A percentile compares a stretch with the other conserved stretches of the same genome.
These are phyloP conservation scores for Alternaria gaisen DNA, from an alignment of 2,329 filamentous ascomycete genomes.

Conservation along the genomic window DNA sequence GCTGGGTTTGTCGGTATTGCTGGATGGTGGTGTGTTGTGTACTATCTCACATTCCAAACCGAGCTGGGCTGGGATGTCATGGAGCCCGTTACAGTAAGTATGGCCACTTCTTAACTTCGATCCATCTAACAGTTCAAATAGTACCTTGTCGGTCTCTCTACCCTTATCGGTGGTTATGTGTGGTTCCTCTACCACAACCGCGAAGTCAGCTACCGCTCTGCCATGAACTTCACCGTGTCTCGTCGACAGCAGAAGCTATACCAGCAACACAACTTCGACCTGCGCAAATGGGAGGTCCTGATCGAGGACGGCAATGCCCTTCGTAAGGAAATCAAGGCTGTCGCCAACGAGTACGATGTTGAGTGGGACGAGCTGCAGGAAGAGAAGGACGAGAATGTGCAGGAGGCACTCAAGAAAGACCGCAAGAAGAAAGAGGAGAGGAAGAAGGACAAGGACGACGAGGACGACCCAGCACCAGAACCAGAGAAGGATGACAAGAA, in stretches of 20 bases:
- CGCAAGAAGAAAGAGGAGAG: constrained; percentile 49
- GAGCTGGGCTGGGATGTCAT: constrained; percentile 89
- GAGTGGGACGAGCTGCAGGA: constrained; percentile 85
- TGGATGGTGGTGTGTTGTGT: constrained; percentile 84
- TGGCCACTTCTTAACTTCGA: background rate
- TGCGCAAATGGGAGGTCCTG: constrained; percentile 77
- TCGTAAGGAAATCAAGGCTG: constrained; percentile 78
- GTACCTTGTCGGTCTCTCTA: constrained; percentile 85
- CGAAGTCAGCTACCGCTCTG: constrained; percentile 85
- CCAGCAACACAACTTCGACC: constrained; percentile 76
- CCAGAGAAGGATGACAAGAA: constrained; percentile 7
- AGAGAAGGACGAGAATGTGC: constrained; percentile 70
- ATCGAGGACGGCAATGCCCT: constrained; percentile 82
- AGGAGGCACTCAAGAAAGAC: constrained; percentile 62
- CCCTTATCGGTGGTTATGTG: constrained; percentile 87
- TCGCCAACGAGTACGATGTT: constrained; percentile 88
- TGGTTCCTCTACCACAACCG: constrained; percentile 95
- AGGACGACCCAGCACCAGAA: constrained; percentile 27
- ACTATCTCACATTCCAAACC: constrained; percentile 72
- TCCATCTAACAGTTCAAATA: constrained; percentile 17
- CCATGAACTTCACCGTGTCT: constrained; percentile 86
- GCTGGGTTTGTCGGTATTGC: constrained; percentile 78
- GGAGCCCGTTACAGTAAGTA: constrained; percentile 76
- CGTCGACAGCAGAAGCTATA: constrained; percentile 81
- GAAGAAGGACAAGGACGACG: constrained; percentile 50